phyloP scores from a whole-genome alignment of 306 rosid genomes.

The Elaeagnus macrophylla region DNA sequence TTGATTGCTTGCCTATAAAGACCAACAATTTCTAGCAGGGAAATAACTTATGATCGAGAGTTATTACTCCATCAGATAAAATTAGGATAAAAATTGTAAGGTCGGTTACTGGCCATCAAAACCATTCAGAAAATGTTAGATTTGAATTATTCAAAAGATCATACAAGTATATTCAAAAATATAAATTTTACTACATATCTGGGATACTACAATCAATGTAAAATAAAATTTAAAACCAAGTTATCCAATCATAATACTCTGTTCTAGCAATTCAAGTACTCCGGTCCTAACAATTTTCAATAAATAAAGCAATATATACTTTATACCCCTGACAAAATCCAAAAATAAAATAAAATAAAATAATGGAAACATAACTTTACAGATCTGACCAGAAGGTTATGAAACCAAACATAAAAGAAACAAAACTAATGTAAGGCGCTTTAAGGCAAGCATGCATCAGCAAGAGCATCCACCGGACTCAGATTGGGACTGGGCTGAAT shows the following conservation, averaged over 20 bases:
- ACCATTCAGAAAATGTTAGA: too few relatives aligned
- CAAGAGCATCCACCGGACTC: conserved; percentile 16
- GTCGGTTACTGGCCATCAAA: not conserved
- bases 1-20: too few relatives aligned
- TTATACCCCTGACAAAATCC: too few relatives aligned
- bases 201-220: not conserved
- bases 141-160: not conserved
- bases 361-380: not conserved
- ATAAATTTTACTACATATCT: not conserved
- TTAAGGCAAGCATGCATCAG: not conserved
- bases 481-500: conserved; percentile 13
- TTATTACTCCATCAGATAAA: too few relatives aligned
- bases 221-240: not conserved
- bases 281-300: not conserved
- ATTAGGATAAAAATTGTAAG: too few relatives aligned
- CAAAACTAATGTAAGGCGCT: not conserved
- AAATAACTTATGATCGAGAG: too few relatives aligned
- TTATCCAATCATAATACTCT: not conserved
- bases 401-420: conserved; percentile 17
- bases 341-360: too few relatives aligned
- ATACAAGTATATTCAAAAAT: not conserved
- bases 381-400: not conserved
- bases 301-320: too few relatives aligned
- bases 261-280: not conserved
- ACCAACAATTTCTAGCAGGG: too few relatives aligned